Base-by-base conservation (phyloP, 1,284 basidiomycete genomes). In the Thelephora terrestris region DNA sequence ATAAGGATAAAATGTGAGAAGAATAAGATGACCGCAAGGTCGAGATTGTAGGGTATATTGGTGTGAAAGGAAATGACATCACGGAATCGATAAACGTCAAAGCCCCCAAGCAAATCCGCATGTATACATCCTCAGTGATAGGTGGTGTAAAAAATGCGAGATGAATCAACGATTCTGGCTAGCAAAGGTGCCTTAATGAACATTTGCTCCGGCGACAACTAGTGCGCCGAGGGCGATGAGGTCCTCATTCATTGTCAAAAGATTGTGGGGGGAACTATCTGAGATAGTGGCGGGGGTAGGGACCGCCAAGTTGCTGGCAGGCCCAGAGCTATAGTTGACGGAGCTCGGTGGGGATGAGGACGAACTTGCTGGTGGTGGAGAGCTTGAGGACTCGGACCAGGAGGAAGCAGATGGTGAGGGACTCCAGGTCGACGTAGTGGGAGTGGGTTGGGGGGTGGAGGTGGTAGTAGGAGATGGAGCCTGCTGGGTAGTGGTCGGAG, bases 141-240 rank as follows among this genome's bases (percentile, higher is more conserved):
- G 36, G 24, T 51, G 56, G 55, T 55, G 53, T 55, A 51, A 34
- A 32, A 37, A n/a, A 40, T 45, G 23, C 14, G 25, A 42, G 20
- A 17, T 12, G 39, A 21, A 21, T 20, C 25, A 42, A 42, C 23
- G 18, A 3, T 27, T 24, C 14, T 35, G 14, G 20, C 37, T 42
- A 14, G 6, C 35, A 32, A 10, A 6, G 3, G 29, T 32, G 7
- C 35, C 20, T 16, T 20, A 46, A 29, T 20, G 25, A 45, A 50
- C 55, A 43, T 55, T 46, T 18, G 52, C 51, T 43, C 56, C 62
- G 37, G 57, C 63, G 40, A 60, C 52, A 45, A 71, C 57, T 21
- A 70, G 16, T 17, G 58, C 57, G 16, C 63, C 70, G 24, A 77
- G 20, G 29, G 61, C 61, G 48, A 73, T 51, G 45, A 78, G 16